Percentiles rank a stretch among this genome's conserved stretches.
Evolutionary conservation across 108 stramenopile genomes (phyloP).

Genomic region (Skeletonema tropicum): DNA sequence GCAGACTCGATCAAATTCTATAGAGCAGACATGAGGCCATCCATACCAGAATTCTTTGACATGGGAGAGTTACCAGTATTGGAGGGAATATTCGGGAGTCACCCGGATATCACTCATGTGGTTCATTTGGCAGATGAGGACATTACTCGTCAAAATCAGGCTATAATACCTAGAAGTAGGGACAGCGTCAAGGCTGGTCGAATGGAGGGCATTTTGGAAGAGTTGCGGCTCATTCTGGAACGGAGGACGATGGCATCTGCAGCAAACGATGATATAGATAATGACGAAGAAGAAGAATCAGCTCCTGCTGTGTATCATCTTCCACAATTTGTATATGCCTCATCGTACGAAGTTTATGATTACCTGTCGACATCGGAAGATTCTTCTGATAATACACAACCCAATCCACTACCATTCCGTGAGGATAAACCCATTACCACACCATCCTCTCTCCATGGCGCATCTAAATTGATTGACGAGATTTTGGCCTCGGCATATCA

Average conservation of each 20-base stretch:
- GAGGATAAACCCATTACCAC: conserved; percentile 73
- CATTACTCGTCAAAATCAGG: conserved; percentile 42
- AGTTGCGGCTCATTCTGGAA: conserved; percentile 43
- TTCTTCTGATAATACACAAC: neutral
- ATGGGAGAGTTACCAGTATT: conserved; percentile 75
- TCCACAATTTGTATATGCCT: conserved; percentile 66
- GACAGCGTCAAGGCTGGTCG: conserved; percentile 70
- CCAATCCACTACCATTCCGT: conserved; percentile 52
- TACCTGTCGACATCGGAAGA: conserved; percentile 3
- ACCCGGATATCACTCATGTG: conserved; percentile 84
- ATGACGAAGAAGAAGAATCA: neutral
- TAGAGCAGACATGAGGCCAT: conserved; percentile 75
- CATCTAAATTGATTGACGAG: conserved; percentile 81
- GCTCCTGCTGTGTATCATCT: conserved; percentile 6
- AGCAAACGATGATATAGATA: conserved; percentile 17
- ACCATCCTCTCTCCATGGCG: conserved; percentile 69
- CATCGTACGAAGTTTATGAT: conserved; percentile 56
- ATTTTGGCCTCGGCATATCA: conserved; percentile 75
- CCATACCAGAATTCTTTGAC: conserved; percentile 87
- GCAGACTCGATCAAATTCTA: conserved; percentile 60
- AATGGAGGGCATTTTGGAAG: conserved; percentile 83
- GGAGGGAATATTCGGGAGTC: conserved; percentile 70
- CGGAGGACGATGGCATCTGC: neutral
- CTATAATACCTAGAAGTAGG: conserved; percentile 61
- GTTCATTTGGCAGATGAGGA: conserved; percentile 71